phyloP scores from a whole-genome alignment of 495 filamentous ascomycete genomes.

The Sphaerosporella brunnea region DNA sequence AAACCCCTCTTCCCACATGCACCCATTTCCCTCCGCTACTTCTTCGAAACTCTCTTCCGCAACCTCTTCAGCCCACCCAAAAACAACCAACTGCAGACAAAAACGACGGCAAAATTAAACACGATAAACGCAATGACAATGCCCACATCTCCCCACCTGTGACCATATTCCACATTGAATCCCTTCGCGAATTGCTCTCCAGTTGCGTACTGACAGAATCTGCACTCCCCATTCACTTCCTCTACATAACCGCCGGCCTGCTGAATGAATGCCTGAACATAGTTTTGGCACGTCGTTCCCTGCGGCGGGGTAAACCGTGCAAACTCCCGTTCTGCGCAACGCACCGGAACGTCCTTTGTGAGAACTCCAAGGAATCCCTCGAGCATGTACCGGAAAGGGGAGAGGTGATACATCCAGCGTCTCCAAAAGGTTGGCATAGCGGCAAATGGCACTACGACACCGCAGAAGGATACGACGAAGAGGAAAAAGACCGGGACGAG shows the following conservation, averaged over 20 bases:
- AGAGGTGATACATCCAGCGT: slow-evolving; percentile 52
- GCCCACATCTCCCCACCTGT: slow-evolving; percentile 47
- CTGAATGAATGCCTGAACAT: slow-evolving; percentile 31
- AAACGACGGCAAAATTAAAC: slow-evolving; percentile 19
- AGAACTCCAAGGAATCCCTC: slow-evolving; percentile 38
- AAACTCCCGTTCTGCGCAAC: slow-evolving; percentile 39
- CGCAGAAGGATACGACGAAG: slow-evolving; percentile 46
- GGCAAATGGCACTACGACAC: slow-evolving; percentile 41
- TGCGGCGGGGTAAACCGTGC: slow-evolving; percentile 39
- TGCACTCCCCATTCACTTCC: slow-evolving; percentile 33
- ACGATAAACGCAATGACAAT: slow-evolving; percentile 28
- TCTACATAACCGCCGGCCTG: slow-evolving; percentile 33
- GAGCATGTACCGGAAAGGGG: slow-evolving; percentile 47
- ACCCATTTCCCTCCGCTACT: no score
- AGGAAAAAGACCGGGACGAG: slow-evolving; percentile 49
- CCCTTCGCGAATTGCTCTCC: slow-evolving; percentile 40
- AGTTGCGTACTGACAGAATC: slow-evolving; percentile 42
- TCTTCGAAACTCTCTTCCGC: slow-evolving; percentile 3
- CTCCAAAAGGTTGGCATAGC: slow-evolving; percentile 45
- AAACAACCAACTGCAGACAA: slow-evolving; percentile 15
- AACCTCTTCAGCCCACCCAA: slow-evolving; percentile 13
- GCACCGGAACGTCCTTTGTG: slow-evolving; percentile 37
- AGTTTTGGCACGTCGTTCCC: slow-evolving; percentile 35
- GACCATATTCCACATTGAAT: slow-evolving; percentile 35
- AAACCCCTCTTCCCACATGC: no score